Conservation (phyloP, 352 stramenopile species). For the Phytophthora multivora region DNA sequence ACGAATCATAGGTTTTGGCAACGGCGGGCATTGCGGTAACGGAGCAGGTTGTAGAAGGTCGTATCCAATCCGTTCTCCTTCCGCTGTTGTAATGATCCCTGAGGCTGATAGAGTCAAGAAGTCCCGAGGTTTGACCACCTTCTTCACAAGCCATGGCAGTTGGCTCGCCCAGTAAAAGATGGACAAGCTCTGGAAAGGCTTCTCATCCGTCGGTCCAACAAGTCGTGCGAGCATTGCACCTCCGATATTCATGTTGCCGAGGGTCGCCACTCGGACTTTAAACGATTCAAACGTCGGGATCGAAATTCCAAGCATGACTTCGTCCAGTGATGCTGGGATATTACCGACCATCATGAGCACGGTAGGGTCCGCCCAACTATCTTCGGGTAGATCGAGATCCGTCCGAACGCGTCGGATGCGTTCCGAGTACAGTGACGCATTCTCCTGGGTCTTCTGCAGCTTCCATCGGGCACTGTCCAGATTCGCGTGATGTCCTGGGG, state of each 20-base stretch:
- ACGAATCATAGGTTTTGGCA: conserved; percentile 36
- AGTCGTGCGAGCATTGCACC: conserved; percentile 63
- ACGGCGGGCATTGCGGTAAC: conserved; percentile 31
- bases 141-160: conserved; percentile 44
- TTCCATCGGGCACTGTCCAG: conserved; percentile 45
- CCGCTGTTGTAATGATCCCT: conserved; percentile 37
- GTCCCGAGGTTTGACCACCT: conserved; percentile 48
- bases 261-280: conserved; percentile 33
- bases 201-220: conserved; percentile 35
- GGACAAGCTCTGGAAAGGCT: conserved; percentile 52
- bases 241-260: conserved; percentile 32
- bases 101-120: conserved; percentile 49
- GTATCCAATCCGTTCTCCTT: conserved; percentile 55
- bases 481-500: conserved; percentile 24
- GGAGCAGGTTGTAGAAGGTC: conserved; percentile 56
- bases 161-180: conserved; percentile 52
- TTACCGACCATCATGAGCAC: conserved; percentile 49
- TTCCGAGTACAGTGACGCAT: conserved; percentile 42
- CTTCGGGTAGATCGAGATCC: conserved; percentile 36
- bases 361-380: conserved; percentile 33
- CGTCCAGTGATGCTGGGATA: conserved; percentile 49
- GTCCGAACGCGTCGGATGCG: conserved; percentile 28
- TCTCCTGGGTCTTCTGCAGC: conserved; percentile 36
- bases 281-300: conserved; percentile 48
- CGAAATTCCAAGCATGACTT: conserved; percentile 65